Conservation (phyloP, 2,329 filamentous ascomycete species). For the Botrytis elliptica region DNA sequence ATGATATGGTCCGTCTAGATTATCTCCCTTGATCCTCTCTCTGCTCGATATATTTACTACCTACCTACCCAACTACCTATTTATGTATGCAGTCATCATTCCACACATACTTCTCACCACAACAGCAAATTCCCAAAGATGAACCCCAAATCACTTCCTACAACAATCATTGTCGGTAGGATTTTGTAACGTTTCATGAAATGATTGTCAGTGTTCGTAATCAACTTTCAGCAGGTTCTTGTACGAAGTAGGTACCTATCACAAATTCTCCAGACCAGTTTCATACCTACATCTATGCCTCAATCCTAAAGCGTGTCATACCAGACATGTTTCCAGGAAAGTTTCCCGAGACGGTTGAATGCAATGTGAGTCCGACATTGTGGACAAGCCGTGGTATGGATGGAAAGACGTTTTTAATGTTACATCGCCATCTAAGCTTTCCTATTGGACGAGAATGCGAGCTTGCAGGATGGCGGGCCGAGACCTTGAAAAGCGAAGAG, state of each 20-base stretch:
- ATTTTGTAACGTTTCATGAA: background rate
- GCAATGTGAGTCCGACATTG: background rate
- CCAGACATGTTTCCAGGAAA: background rate
- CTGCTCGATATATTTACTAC: background rate
- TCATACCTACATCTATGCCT: background rate
- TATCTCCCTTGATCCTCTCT: background rate
- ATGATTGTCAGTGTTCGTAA: background rate
- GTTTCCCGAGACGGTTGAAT: background rate
- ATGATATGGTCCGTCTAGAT: background rate
- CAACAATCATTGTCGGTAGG: background rate
- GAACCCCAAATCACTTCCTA: too few species aligned
- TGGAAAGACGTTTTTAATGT: background rate
- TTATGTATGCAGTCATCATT: background rate
- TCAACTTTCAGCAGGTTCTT: background rate
- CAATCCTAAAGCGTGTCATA: background rate
- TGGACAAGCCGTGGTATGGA: background rate
- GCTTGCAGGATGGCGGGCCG: background rate
- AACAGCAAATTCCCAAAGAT: too few species aligned
- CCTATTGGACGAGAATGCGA: constrained; percentile 7
- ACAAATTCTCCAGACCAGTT: background rate
- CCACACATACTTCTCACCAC: too few species aligned
- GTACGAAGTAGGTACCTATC: background rate
- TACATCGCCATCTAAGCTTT: background rate
- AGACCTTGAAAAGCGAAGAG: background rate
- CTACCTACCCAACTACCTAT: background rate